Conservation (phyloP, 768 basidiomycete genomes). For the Agaricus sinodeliciosus region DNA sequence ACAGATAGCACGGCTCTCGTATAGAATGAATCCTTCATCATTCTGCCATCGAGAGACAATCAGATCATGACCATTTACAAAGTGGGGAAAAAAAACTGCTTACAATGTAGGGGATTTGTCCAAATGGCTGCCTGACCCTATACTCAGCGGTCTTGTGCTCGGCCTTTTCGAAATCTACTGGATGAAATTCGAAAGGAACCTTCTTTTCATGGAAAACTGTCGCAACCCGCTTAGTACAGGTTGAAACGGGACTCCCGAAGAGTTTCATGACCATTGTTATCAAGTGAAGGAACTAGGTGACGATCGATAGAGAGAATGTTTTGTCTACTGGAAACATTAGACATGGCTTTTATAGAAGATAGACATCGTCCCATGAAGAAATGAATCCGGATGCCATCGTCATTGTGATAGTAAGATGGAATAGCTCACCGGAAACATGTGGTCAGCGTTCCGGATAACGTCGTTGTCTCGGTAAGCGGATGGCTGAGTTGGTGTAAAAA, state of each 20-base stretch:
- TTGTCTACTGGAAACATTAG: no score
- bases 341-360: no score
- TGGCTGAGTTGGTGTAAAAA: no score
- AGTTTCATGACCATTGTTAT: slow-evolving; percentile 27
- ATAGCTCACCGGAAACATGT: no score
- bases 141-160: slow-evolving; percentile 32
- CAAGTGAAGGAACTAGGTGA: background rate
- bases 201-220: slow-evolving; percentile 37
- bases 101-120: slow-evolving; percentile 40
- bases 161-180: slow-evolving; percentile 28
- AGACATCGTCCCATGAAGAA: no score
- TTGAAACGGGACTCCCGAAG: slow-evolving; percentile 26
- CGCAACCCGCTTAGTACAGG: slow-evolving; percentile 40
- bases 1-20: slow-evolving; percentile 55
- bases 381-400: no score
- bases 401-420: no score
- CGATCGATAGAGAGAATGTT: no score
- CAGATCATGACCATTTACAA: background rate
- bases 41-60: slow-evolving; percentile 23
- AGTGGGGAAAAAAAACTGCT: background rate
- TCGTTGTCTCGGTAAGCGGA: no score
- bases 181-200: slow-evolving; percentile 35
- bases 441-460: no score
- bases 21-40: slow-evolving; percentile 61
- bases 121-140: slow-evolving; percentile 41